Evolutionary conservation across 768 basidiomycete genomes (phyloP), one percentile per base, ranked within the genome.

Genomic region (Naganishia randhawae): DNA sequence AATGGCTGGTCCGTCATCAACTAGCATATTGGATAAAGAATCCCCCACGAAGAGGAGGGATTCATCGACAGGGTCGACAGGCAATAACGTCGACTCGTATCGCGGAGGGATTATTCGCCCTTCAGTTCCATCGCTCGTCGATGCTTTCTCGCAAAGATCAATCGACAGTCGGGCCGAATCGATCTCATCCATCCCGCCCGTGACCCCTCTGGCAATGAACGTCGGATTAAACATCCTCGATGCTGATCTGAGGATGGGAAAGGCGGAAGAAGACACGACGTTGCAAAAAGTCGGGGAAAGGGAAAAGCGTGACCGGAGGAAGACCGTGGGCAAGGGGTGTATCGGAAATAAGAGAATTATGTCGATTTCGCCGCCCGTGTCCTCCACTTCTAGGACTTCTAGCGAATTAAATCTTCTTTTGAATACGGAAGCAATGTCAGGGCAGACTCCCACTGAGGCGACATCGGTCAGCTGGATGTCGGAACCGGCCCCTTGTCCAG

Each of bases 121-220:
- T 19, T 61, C 57, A 7, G 57, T n/a, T 16, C 57, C 57, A 25
- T 61, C 57, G n/a, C 57, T 61, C n/a, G 35, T 29, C 57, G 6
- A 25, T 17, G 27, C 57, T 1, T 41, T 61, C 14, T 41, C 57
- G 14, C 57, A 35, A 1, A 61, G n/a, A 41, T 61, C 57, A 2
- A 10, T 22, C 25, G 11, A 13, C 8, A 39, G 37, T n/a, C 57
- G 57, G 16, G 37, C 57, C 2, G 37, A 39, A 29, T 61, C 57
- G 39, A 37, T 29, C 3, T 3, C 33, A 13, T 61, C 57, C 41
- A 17, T 41, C 14, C 35, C 37, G 25, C 37, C 57, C 25, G 37
- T 41, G 9, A 39, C 57, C 25, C 57, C 57, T 35, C 22, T 29
- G 2, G 27, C 57, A 3, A n/a, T 22, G 37, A 22, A 39, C 27